phyloP scores from a whole-genome alignment of 2,329 filamentous ascomycete genomes.

The Tolypocladium album region DNA sequence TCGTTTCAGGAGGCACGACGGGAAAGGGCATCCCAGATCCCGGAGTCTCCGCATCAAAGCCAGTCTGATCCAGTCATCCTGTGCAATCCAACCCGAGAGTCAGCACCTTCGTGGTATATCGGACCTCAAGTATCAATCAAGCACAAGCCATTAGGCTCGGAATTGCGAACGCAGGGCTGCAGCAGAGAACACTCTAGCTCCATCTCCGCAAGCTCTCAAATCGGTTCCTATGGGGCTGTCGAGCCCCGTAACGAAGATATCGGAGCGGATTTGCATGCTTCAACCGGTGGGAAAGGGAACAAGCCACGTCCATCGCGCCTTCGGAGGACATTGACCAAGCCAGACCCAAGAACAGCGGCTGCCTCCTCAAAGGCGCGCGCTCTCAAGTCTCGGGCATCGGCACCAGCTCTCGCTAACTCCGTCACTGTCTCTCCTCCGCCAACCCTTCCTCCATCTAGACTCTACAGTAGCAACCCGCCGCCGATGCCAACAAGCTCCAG shows the following conservation, averaged over 20 bases:
- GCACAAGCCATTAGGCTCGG: neutral
- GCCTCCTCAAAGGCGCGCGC: neutral
- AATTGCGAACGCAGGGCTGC: neutral
- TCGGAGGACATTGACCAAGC: neutral
- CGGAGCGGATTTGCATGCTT: neutral
- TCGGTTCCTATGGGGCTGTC: too few relatives aligned
- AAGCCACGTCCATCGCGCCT: too few relatives aligned
- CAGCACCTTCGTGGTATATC: neutral
- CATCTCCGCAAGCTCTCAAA: neutral
- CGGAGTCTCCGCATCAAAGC: constrained; percentile 1
- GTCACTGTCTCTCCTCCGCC: constrained; percentile 5
- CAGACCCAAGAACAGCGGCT: neutral
- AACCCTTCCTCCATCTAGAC: constrained; percentile 4
- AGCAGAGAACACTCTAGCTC: neutral
- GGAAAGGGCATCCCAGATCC: neutral
- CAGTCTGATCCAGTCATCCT: neutral
- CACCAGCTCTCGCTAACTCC: constrained; percentile 13
- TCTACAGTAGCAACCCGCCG: constrained; percentile 19
- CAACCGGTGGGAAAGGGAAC: neutral
- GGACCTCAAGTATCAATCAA: constrained; percentile 3
- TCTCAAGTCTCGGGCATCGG: constrained; percentile 8
- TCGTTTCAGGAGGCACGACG: neutral
- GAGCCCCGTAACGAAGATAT: neutral
- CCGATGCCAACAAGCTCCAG: constrained; percentile 31
- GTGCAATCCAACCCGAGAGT: neutral